Conservation (phyloP, 768 basidiomycete genomes). For the Boletus pseudo-olivaceus region DNA sequence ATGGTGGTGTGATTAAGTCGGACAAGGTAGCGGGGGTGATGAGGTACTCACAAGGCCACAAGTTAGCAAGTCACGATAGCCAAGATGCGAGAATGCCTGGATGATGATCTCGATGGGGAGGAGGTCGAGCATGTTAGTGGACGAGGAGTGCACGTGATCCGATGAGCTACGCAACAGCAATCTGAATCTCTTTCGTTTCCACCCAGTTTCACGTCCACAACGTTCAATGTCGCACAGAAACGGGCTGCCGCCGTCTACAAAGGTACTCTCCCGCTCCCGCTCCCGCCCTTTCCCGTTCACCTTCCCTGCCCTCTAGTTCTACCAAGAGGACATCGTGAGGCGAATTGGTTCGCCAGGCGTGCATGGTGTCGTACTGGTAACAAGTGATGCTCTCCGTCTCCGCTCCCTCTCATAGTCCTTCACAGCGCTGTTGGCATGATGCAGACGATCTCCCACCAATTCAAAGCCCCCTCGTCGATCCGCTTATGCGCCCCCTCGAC, state of each 20-base stretch:
- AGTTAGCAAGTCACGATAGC: conserved; percentile 22
- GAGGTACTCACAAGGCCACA: conserved; percentile 27
- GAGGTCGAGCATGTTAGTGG: conserved; percentile 7
- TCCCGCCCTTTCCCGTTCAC: background rate
- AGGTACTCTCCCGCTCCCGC: conserved; percentile 20
- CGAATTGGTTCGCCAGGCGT: conserved; percentile 38
- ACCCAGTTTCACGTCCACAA: conserved; percentile 7
- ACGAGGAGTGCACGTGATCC: conserved; percentile 17
- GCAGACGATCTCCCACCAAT: conserved; percentile 62
- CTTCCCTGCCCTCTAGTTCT: conserved; percentile 42
- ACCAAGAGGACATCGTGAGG: conserved; percentile 65
- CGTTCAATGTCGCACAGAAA: conserved; percentile 27
- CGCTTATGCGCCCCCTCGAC: conserved; percentile 68
- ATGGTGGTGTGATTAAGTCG: background rate
- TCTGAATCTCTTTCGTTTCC: background rate
- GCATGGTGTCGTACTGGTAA: conserved; percentile 66
- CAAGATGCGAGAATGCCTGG: conserved; percentile 19
- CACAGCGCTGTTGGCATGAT: conserved; percentile 86
- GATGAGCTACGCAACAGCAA: background rate
- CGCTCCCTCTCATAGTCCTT: conserved; percentile 6
- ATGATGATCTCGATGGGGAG: conserved; percentile 27
- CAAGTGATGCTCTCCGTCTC: conserved; percentile 12
- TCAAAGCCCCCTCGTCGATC: conserved; percentile 48
- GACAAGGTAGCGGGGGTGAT: background rate
- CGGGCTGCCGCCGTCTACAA: conserved; percentile 28